phyloP scores from a whole-genome alignment of 2,329 filamentous ascomycete genomes.

The Pestalotiopsis sp. region DNA sequence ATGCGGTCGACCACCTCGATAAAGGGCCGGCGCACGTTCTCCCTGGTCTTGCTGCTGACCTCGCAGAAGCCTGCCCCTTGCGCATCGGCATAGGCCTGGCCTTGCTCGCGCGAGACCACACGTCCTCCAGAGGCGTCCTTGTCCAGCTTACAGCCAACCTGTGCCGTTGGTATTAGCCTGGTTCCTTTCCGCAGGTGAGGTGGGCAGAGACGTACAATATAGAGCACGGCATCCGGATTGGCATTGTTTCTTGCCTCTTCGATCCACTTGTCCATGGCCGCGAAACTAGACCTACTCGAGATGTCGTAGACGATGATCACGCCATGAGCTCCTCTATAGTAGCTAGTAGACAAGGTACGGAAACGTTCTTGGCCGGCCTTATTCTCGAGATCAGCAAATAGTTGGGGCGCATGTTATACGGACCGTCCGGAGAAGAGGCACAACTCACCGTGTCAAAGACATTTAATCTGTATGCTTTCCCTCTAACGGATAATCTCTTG shows the following conservation, averaged over 20 bases:
- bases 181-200: neutral
- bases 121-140: slow-evolving; percentile 41
- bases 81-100: slow-evolving; percentile 46
- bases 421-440: neutral
- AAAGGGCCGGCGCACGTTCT: slow-evolving; percentile 54
- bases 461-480: slow-evolving; percentile 53
- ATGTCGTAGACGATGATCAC: slow-evolving; percentile 54
- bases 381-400: neutral
- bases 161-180: neutral
- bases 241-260: slow-evolving; percentile 55
- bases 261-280: slow-evolving; percentile 56
- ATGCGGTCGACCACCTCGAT: slow-evolving; percentile 54
- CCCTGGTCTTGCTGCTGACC: slow-evolving; percentile 55
- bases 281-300: slow-evolving; percentile 50
- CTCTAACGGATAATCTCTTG: slow-evolving; percentile 55
- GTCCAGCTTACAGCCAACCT: slow-evolving; percentile 56
- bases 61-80: slow-evolving; percentile 54
- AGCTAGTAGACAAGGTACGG: slow-evolving; percentile 52
- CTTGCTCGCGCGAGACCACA: slow-evolving; percentile 50
- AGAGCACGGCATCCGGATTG: slow-evolving; percentile 49
- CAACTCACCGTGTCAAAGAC: slow-evolving; percentile 48
- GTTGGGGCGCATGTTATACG: neutral
- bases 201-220: slow-evolving; percentile 37
- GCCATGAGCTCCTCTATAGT: slow-evolving; percentile 53
- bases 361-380: slow-evolving; percentile 51